Base-by-base conservation (phyloP, 495 filamentous ascomycete genomes). In the Hypoxylon cercidicola region DNA sequence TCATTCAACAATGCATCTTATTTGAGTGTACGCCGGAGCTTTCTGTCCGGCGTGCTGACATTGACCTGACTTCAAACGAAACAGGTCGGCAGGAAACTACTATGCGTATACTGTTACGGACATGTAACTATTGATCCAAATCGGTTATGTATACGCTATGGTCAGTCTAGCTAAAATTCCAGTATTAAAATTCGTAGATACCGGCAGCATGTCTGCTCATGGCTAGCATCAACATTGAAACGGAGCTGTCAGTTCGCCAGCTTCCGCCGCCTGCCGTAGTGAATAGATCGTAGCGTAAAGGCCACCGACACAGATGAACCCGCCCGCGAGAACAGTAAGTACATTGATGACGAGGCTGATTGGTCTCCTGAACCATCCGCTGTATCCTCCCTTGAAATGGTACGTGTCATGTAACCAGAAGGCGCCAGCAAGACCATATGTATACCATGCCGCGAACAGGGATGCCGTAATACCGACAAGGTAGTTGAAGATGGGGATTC, bases 401-500 rank as follows among this genome's bases (percentile, higher is more conserved):
- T 68, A 68, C 4, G 67, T 64, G 13, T 72, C 70, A 16, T 83
- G 74, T 39, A 85, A 76, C 82, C 82, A 85, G 69, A 86, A 82
- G n/a, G 77, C 73, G 5, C 82, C 82, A 11, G 82, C 81, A 60
- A 85, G 77, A 51, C 82, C 81, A 57, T 84, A 85, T 39, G 80
- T 83, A 61, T 84, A 85, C 75, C 82, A 85, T 20, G 75, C 77
- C 49, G 83, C 80, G 40, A 89, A 84, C 15, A 87, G 61, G 1
- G 84, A 81, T 1, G 83, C 82, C 19, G 74, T 60, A 25, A 79
- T 73, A 15, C 75, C 75, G 8, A 90, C 74, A 32, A 90, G 75
- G 53, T 84, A 80, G 62, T 84, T 87, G 77, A 90, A 90, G 18
- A 85, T 80, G 0, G 89, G 88, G 4, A 90, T 87, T 2, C 86